Percentiles rank a stretch among this genome's conserved stretches.
phyloP scores from a whole-genome alignment of 2,329 filamentous ascomycete species.

The Rugonectria rugulosa region DNA sequence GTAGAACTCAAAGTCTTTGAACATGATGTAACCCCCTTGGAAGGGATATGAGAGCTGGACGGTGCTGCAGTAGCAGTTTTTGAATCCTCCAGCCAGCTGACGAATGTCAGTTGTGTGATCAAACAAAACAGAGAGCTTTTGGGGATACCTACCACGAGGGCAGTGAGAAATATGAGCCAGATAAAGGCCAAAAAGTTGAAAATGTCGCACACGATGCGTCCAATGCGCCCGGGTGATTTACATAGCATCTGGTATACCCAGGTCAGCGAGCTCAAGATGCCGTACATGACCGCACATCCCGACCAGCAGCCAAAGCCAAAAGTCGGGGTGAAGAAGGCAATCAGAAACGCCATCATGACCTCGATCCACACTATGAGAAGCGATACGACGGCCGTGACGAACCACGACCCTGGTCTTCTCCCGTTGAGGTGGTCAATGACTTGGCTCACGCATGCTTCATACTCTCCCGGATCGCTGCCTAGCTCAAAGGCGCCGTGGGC shows the following conservation, averaged over 20 bases:
- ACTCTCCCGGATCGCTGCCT: not conserved
- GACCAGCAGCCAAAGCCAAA: slow-evolving; percentile 16
- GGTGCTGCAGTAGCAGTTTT: slow-evolving; percentile 11
- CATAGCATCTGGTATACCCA: slow-evolving; percentile 7
- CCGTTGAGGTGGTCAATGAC: slow-evolving; percentile 4
- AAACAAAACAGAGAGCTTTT: not conserved
- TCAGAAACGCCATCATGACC: slow-evolving; percentile 15
- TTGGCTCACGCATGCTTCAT: slow-evolving; percentile 2
- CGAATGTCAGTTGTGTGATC: not conserved
- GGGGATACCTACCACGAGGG: not conserved
- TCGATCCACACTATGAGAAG: slow-evolving; percentile 12
- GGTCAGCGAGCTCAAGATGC: slow-evolving; percentile 8
- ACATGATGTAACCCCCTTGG: slow-evolving; percentile 16
- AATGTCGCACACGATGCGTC: not conserved
- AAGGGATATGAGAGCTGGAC: slow-evolving; percentile 10
- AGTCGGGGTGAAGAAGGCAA: slow-evolving; percentile 11
- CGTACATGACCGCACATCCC: not conserved
- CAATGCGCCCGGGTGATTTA: slow-evolving; percentile 2
- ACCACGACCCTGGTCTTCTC: slow-evolving; percentile 2
- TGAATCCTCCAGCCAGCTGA: slow-evolving; percentile 8
- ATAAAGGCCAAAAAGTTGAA: slow-evolving; percentile 7
- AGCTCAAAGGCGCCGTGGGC: not conserved
- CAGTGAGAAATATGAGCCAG: slow-evolving; percentile 12
- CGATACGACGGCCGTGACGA: slow-evolving; percentile 1
- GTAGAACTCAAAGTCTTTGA: slow-evolving; percentile 12